phyloP scores from a whole-genome alignment of 805 yeast genomes.

The Metschnikowia dekortorum region DNA sequence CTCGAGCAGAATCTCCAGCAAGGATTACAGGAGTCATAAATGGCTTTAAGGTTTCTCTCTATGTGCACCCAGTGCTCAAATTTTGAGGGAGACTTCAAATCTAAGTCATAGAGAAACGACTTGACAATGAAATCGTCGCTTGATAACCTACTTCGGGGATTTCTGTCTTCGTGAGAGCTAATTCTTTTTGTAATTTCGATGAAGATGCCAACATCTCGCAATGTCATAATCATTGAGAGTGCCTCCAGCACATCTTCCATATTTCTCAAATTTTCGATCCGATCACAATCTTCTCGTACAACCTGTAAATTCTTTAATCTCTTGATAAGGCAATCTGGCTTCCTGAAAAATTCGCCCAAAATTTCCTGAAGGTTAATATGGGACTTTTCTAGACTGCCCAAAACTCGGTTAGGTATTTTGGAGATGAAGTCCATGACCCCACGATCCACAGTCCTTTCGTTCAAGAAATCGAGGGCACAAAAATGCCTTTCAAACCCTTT shows the following conservation, averaged over 20 bases:
- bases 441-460: slow-evolving; percentile 1
- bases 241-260: slow-evolving; percentile 35
- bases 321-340: slow-evolving; percentile 20
- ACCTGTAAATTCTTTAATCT: slow-evolving; percentile 32
- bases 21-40: slow-evolving; percentile 5
- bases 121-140: slow-evolving; percentile 17
- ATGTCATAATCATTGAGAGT: slow-evolving; percentile 45
- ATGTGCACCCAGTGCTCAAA: slow-evolving; percentile 43
- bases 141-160: background rate
- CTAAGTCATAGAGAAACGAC: slow-evolving; percentile 45
- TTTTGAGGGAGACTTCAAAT: slow-evolving; percentile 42
- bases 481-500: slow-evolving; percentile 14
- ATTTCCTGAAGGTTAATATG: background rate
- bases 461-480: slow-evolving; percentile 14
- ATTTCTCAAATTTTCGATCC: slow-evolving; percentile 27
- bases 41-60: slow-evolving; percentile 29
- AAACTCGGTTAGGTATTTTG: slow-evolving; percentile 2
- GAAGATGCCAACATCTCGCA: slow-evolving; percentile 55
- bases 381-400: slow-evolving; percentile 1
- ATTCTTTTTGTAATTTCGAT: slow-evolving; percentile 25
- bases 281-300: slow-evolving; percentile 28
- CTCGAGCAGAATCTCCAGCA: slow-evolving; percentile 5
- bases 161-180: background rate
- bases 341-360: slow-evolving; percentile 1
- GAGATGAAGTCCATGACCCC: slow-evolving; percentile 14